Base-by-base conservation (phyloP, 208 protist genomes). In the Acanthamoeba healyi region DNA sequence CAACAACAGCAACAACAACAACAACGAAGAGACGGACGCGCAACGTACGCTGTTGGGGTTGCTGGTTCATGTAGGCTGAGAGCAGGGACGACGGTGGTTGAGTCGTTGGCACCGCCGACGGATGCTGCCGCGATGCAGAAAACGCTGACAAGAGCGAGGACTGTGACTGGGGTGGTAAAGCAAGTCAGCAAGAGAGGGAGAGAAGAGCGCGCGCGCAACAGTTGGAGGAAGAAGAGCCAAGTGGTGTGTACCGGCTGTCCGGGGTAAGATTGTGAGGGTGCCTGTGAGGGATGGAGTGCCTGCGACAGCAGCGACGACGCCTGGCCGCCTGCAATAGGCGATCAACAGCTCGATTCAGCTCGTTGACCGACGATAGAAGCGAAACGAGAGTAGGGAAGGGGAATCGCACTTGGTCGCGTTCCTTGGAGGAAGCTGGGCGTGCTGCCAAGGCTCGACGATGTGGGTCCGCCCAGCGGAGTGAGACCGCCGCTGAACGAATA, bases 1-100 rank as follows among this genome's bases (percentile, higher is more conserved):
- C n/a, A n/a, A n/a, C n/a, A n/a, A n/a, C n/a, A n/a, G n/a, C n/a
- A n/a, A n/a, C n/a, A n/a, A n/a, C n/a, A n/a, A n/a, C n/a, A n/a
- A n/a, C n/a, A n/a, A n/a, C n/a, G n/a, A n/a, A n/a, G n/a, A n/a
- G n/a, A n/a, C n/a, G n/a, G n/a, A n/a, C n/a, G n/a, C n/a, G n/a
- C n/a, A n/a, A n/a, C 51, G 51, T 58, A 58, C 51, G 51, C 19
- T 58, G 51, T 4, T 10, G 51, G 26, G 22, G 58, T 17, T 67
- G 58, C 26, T 67, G 58, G 58, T 34, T 67, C 58, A 67, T 67
- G 58, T 67, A 67, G 58, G 58, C 58, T n/a, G 58, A 67, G n/a
- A 67, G 58, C 5, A 67, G 58, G n/a, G 58, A 67, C 58, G 58
- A 67, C n/a, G 58, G 58, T n/a, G 58, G 58, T n/a, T 29, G 22